Conservation (phyloP, 768 basidiomycete genomes). For the Kwoniella dendrophila region DNA sequence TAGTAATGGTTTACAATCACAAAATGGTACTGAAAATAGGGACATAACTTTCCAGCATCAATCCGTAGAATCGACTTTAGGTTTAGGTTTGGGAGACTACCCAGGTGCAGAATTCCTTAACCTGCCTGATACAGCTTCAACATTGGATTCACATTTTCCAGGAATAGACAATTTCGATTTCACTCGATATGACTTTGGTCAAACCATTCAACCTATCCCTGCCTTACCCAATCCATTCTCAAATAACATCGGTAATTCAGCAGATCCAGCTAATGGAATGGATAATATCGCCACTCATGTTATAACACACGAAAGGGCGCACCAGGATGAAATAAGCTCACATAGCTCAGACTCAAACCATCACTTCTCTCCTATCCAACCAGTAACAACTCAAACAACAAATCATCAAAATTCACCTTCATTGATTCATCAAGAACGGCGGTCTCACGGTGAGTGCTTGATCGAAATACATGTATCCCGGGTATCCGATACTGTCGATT, state of each 20-base stretch:
- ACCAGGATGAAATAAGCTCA: not conserved
- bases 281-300: not conserved
- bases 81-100: not conserved
- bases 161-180: conserved; percentile 9
- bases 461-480: not conserved
- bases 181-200: not conserved
- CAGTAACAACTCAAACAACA: not conserved
- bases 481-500: not conserved
- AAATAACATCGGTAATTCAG: not conserved
- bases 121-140: conserved; percentile 18
- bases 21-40: too few relatives aligned
- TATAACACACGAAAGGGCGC: not conserved
- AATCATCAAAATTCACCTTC: not conserved
- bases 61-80: too few relatives aligned
- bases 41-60: too few relatives aligned
- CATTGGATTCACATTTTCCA: conserved; percentile 4
- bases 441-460: too few relatives aligned
- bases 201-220: not conserved
- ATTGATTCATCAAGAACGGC: not conserved
- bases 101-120: conserved; percentile 17
- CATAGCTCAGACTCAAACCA: not conserved
- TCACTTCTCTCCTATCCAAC: not conserved
- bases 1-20: too few relatives aligned
- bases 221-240: too few relatives aligned
- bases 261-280: not conserved